Evolutionary conservation across 2,329 filamentous ascomycete genomes (phyloP).

Genomic region (Penicillium concentricum): DNA sequence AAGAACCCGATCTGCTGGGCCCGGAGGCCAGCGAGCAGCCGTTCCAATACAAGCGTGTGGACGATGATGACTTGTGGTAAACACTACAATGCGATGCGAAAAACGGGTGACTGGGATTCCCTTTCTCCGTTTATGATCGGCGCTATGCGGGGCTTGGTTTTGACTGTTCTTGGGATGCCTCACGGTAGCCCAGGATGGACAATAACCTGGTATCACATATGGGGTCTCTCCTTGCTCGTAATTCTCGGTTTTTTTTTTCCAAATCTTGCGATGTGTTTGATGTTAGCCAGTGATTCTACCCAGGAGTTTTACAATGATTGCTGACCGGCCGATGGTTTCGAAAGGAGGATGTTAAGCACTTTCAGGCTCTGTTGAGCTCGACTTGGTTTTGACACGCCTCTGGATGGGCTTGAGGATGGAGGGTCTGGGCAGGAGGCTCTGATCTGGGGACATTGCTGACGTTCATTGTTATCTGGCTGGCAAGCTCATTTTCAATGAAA

Average conservation of each 20-base stretch:
- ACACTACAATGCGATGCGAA: background rate
- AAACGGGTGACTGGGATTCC: background rate
- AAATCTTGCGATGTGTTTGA: background rate
- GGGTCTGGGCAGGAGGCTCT: conserved; percentile 5
- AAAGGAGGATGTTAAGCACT: background rate
- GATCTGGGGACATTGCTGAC: background rate
- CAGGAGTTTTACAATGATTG: background rate
- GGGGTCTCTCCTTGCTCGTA: background rate
- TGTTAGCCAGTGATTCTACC: background rate
- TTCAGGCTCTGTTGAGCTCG: background rate
- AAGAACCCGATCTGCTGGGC: background rate
- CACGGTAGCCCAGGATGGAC: background rate
- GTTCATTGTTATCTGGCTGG: background rate
- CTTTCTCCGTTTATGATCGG: background rate
- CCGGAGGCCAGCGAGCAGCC: background rate
- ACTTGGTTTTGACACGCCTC: background rate
- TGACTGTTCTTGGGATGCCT: background rate
- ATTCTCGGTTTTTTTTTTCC: background rate
- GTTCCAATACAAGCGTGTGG: background rate
- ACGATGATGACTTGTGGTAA: background rate
- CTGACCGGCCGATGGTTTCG: background rate
- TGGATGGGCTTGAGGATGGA: background rate
- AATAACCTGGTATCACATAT: background rate
- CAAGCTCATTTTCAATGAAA: background rate
- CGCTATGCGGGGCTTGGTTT: background rate